phyloP scores from a whole-genome alignment of 352 stramenopile genomes.

The Phytophthora gonapodyides region DNA sequence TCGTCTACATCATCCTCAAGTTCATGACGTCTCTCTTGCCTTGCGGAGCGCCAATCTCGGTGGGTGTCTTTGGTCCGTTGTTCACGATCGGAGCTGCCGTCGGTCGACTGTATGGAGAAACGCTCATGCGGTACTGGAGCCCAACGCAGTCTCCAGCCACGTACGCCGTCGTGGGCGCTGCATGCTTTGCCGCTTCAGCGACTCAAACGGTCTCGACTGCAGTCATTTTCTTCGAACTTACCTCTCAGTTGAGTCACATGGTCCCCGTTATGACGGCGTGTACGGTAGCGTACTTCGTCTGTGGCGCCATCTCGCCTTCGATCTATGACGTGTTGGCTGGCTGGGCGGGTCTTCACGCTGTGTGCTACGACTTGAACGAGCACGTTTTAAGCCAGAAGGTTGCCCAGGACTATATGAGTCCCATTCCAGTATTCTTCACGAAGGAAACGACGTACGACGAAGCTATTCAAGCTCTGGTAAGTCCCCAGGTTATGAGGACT shows the following conservation, averaged over 20 bases:
- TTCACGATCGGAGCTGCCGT: constrained; percentile 85
- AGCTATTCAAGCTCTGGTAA: constrained; percentile 69
- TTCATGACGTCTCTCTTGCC: constrained; percentile 77
- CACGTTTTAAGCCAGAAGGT: constrained; percentile 77
- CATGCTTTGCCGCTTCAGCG: constrained; percentile 90
- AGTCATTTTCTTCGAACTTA: constrained; percentile 91
- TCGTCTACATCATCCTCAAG: constrained; percentile 82
- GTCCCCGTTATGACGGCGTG: constrained; percentile 84
- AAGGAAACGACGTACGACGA: constrained; percentile 79
- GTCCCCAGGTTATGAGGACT: not conserved
- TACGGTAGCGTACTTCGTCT: constrained; percentile 85
- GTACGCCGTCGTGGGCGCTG: constrained; percentile 92
- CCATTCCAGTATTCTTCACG: constrained; percentile 63
- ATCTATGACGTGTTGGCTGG: constrained; percentile 89
- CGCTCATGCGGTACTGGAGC: constrained; percentile 80
- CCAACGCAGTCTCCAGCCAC: constrained; percentile 75
- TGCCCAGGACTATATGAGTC: constrained; percentile 71
- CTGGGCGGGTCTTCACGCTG: constrained; percentile 73
- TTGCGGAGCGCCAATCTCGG: constrained; percentile 76
- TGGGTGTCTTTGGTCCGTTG: constrained; percentile 83
- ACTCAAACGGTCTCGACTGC: constrained; percentile 91
- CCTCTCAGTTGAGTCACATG: constrained; percentile 85
- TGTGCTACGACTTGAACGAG: constrained; percentile 87
- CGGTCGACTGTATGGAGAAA: constrained; percentile 80
- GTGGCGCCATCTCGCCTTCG: constrained; percentile 72